These are phyloP conservation scores for Cladobotryum protrusum DNA, from an alignment of 2,329 filamentous ascomycete species.

Conservation along the genomic window DNA sequence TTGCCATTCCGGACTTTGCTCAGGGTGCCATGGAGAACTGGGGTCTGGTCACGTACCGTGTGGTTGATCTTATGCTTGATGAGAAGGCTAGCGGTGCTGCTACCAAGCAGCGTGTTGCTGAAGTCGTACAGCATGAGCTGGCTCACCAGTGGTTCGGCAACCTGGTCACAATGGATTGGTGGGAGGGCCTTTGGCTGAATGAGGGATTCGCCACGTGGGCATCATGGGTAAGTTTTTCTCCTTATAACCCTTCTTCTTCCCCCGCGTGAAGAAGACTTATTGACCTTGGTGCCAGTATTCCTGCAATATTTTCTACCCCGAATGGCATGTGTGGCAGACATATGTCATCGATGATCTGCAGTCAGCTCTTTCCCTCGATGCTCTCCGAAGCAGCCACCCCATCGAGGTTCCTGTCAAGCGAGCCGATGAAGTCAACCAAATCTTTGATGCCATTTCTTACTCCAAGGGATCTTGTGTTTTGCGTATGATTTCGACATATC, in stretches of 20 bases:
- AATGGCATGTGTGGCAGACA: constrained; percentile 97
- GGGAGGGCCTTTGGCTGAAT: constrained; percentile 96
- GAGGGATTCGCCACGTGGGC: constrained; percentile 68
- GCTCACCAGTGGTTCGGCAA: constrained; percentile 99
- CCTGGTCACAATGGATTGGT: constrained; percentile 96
- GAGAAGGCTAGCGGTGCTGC: constrained; percentile 86
- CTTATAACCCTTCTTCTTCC: background rate
- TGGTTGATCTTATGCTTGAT: constrained; percentile 75
- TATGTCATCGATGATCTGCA: constrained; percentile 93
- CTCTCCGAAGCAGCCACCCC: constrained; percentile 87
- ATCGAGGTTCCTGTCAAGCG: constrained; percentile 95
- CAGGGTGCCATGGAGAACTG: constrained; percentile 98
- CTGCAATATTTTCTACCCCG: constrained; percentile 90
- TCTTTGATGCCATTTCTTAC: constrained; percentile 96
- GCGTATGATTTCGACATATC: constrained; percentile 93
- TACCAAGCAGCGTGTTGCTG: constrained; percentile 86
- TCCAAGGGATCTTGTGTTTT: constrained; percentile 94
- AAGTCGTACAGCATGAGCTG: constrained; percentile 93
- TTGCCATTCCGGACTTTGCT: constrained; percentile 84
- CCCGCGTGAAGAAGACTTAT: background rate
- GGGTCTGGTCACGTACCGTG: constrained; percentile 91
- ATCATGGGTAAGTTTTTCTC: constrained; percentile 24
- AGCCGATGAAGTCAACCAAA: constrained; percentile 94
- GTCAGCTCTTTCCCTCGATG: constrained; percentile 80
- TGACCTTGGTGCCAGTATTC: constrained; percentile 49